A percentile compares a stretch with the other conserved stretches of the same genome.
Evolutionary conservation across 2,329 filamentous ascomycete genomes (phyloP).

Genomic region (Sarocladiaceae sp.): DNA sequence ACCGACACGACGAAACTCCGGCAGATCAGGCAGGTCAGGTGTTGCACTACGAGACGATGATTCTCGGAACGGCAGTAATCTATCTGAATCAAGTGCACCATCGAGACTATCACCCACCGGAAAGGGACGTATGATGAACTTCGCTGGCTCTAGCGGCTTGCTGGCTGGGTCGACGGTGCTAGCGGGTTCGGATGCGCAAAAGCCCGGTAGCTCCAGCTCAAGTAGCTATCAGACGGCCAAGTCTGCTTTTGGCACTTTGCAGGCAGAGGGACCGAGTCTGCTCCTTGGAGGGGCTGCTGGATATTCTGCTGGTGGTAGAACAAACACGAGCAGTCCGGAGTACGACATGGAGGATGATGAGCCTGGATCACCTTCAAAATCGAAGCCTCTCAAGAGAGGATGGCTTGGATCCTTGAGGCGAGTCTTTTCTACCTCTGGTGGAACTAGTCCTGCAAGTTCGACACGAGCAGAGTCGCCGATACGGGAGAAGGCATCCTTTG

Average conservation of each 20-base stretch:
- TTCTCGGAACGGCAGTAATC: slow-evolving; percentile 50
- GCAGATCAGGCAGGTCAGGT: slow-evolving; percentile 27
- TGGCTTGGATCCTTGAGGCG: slow-evolving; percentile 68
- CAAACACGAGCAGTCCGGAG: slow-evolving; percentile 12
- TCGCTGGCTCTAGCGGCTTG: slow-evolving; percentile 22
- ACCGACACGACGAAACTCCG: slow-evolving; percentile 33
- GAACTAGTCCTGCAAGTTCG: slow-evolving; percentile 19
- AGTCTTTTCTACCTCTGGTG: slow-evolving; percentile 49
- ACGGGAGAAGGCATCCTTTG: slow-evolving; percentile 12
- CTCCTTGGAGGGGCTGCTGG: slow-evolving; percentile 29
- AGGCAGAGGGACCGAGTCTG: slow-evolving; percentile 48
- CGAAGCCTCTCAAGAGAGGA: slow-evolving; percentile 45
- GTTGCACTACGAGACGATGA: slow-evolving; percentile 38
- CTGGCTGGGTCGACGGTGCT: slow-evolving; percentile 22
- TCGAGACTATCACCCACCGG: slow-evolving; percentile 28
- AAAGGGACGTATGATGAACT: slow-evolving; percentile 22
- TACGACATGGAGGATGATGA: slow-evolving; percentile 32
- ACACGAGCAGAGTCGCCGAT: slow-evolving; percentile 21
- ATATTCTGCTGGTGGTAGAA: background rate
- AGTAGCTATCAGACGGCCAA: slow-evolving; percentile 51
- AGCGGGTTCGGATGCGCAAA: slow-evolving; percentile 23
- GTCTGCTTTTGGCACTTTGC: slow-evolving; percentile 46
- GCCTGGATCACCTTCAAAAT: slow-evolving; percentile 54
- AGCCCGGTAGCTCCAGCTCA: slow-evolving; percentile 33
- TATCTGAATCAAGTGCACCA: slow-evolving; percentile 44